phyloP scores from a whole-genome alignment of 176 grass and related monocot genomes.

The Ensete glaucum region DNA sequence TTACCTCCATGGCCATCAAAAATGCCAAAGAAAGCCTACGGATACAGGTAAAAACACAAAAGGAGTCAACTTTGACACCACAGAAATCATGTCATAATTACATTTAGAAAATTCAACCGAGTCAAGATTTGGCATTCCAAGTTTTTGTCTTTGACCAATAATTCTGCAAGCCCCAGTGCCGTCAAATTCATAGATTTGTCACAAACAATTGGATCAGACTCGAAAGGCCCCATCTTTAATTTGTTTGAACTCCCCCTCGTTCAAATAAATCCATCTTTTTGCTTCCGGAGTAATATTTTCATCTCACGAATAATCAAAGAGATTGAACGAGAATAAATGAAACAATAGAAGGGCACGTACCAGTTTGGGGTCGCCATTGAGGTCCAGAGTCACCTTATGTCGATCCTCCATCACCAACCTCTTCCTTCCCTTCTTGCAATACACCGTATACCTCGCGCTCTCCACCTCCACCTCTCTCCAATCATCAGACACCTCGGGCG shows the following conservation, averaged over 20 bases:
- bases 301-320: background rate
- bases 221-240: too few relatives aligned
- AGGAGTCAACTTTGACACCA: background rate
- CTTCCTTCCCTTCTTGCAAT: constrained; percentile 79
- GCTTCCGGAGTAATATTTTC: too few relatives aligned
- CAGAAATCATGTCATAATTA: background rate
- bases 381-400: constrained; percentile 48
- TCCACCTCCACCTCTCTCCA: constrained; percentile 56
- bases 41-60: background rate
- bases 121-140: too few relatives aligned
- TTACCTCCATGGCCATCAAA: constrained; percentile 95
- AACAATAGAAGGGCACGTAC: constrained; percentile 24
- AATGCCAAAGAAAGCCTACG: constrained; percentile 76
- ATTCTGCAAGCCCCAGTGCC: too few relatives aligned
- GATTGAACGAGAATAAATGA: background rate
- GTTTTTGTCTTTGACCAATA: too few relatives aligned
- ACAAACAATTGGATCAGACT: too few relatives aligned
- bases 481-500: constrained; percentile 31
- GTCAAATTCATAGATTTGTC: too few relatives aligned
- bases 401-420: constrained; percentile 89
- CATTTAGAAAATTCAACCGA: background rate
- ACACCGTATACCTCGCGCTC: constrained; percentile 51
- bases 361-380: constrained; percentile 60
- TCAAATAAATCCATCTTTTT: too few relatives aligned
- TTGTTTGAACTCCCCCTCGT: too few relatives aligned